Conservation (phyloP, 1,284 basidiomycete genomes). For the Trichosporon ovoides region DNA sequence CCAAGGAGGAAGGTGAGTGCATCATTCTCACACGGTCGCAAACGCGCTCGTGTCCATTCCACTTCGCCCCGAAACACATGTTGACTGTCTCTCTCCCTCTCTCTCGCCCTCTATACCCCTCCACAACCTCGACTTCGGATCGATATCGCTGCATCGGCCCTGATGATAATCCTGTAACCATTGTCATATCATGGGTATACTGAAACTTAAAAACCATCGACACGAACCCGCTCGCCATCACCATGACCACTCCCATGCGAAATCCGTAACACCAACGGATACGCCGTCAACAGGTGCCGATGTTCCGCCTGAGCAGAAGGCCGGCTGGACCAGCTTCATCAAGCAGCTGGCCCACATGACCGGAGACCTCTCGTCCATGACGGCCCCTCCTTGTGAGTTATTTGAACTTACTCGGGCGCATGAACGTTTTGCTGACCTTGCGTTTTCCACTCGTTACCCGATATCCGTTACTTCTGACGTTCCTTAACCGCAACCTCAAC, state of each 20-base stretch:
- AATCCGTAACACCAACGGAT: not conserved
- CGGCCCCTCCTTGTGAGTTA: constrained; percentile 65
- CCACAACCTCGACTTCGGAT: not conserved
- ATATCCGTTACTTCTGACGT: too few species aligned
- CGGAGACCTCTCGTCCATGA: constrained; percentile 88
- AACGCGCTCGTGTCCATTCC: too few species aligned
- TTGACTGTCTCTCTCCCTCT: not conserved
- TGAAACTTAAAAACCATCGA: not conserved
- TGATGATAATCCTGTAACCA: not conserved
- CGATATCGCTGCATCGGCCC: not conserved
- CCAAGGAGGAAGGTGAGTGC: constrained; percentile 9
- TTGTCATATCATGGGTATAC: constrained; percentile 2
- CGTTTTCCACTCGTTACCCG: not conserved
- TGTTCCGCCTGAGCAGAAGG: constrained; percentile 49
- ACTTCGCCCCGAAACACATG: not conserved
- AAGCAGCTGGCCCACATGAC: constrained; percentile 70
- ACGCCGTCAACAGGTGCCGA: constrained; percentile 32
- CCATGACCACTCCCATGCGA: not conserved
- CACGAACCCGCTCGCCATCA: not conserved
- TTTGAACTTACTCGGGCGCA: not conserved
- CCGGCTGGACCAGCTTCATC: constrained; percentile 49
- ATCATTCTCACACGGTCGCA: not conserved
- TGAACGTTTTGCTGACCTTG: not conserved
- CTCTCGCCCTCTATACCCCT: too few species aligned
- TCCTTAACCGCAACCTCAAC: too few species aligned